Evolutionary conservation across 2,329 filamentous ascomycete genomes (phyloP).

Genomic region (Fusarium sp.): DNA sequence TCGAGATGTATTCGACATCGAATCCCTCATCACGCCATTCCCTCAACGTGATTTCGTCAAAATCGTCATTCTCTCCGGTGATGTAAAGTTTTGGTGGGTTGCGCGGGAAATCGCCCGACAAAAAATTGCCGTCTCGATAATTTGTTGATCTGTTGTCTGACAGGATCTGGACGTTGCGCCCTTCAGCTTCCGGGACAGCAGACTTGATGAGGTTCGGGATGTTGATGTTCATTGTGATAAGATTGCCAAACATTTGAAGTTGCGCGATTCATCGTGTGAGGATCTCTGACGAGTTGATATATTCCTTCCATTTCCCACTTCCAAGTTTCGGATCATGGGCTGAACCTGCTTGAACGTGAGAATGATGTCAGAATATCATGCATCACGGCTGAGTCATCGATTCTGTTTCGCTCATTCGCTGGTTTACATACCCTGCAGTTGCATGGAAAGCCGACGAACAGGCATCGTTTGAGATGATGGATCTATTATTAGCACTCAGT

Average conservation of each 20-base stretch:
- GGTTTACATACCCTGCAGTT: not conserved
- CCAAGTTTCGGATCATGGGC: constrained; percentile 26
- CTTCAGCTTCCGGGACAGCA: constrained; percentile 48
- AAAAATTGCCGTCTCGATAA: constrained; percentile 55
- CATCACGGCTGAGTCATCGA: constrained; percentile 10
- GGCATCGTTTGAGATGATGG: not conserved
- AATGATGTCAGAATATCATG: constrained; percentile 30
- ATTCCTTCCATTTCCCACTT: constrained; percentile 26
- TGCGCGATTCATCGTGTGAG: rapidly evolving
- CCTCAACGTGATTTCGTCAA: constrained; percentile 52
- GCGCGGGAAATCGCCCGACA: constrained; percentile 55
- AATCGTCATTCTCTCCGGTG: constrained; percentile 56
- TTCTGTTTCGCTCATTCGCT: rapidly evolving
- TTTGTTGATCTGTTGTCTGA: constrained; percentile 50
- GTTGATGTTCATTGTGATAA: constrained; percentile 43
- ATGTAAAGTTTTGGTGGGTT: constrained; percentile 55
- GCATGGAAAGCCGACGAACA: not conserved
- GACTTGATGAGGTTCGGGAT: constrained; percentile 48
- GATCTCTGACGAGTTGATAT: constrained; percentile 4
- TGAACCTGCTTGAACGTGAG: constrained; percentile 22
- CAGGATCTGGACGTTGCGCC: constrained; percentile 47
- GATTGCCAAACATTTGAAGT: not conserved
- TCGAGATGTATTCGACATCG: constrained; percentile 55
- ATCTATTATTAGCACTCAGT: not conserved
- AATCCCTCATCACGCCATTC: constrained; percentile 59